Evolutionary conservation across 1,284 basidiomycete genomes (phyloP), one percentile per base, ranked within the genome.

Genomic region (Testicularia cyperi): DNA sequence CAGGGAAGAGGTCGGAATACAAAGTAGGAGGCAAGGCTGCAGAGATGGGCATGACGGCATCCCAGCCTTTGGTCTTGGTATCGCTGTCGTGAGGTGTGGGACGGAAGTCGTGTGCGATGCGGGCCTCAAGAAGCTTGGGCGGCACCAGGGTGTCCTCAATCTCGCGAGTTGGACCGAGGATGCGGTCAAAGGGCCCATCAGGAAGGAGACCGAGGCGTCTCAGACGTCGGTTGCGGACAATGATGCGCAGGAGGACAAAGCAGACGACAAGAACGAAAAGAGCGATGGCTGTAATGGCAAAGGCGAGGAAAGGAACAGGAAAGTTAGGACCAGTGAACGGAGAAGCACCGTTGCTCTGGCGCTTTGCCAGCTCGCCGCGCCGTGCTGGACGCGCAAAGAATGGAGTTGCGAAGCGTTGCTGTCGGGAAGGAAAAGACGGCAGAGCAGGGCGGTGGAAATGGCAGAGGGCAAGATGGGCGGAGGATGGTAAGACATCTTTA

Each of bases 201-300:
- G 65, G 67, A 15, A 63, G 44, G 15, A 72, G 37, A 7, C 69
- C 69, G n/a, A 70, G 40, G 6, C 65, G 56, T 15, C 69, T 47
- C 2, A 72, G 53, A 21, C 69, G 51, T 16, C 69, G 61, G 29
- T 72, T 72, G 35, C 69, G 49, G 43, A 72, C 44, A 40, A 70
- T 65, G 41, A 72, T 70, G 36, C 69, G 49, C 24, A 72, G 31
- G 9, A 72, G 68, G 25, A 72, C 67, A 30, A 72, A 72, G 38
- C 67, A 64, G 37, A 72, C 67, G 18, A 72, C 68, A 22, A 72
- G 45, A 38, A 72, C 58, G 31, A 72, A 72, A 18, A 72, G 63
- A n/a, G 69, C 69, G 46, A 72, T 68, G 20, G 69, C 69, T 65
- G 58, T 44, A 36, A 62, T 20, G 31, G 58, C 61, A 35, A 70